Base-by-base conservation (phyloP, 169 alveolate genomes). In the Babesia divergens region DNA sequence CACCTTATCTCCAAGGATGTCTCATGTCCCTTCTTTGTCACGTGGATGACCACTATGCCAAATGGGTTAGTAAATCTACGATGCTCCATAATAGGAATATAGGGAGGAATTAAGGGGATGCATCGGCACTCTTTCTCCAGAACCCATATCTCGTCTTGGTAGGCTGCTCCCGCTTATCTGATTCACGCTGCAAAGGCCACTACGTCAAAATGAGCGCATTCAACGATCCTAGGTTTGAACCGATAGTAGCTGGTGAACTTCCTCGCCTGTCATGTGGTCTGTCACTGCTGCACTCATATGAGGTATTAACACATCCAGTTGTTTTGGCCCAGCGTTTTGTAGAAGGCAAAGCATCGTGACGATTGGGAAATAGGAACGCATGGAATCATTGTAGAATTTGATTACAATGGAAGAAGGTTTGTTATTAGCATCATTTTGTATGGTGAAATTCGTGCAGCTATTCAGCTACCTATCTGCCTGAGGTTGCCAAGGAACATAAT, bases 311-410 rank as follows among this genome's bases (percentile, higher is more conserved):
- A 0, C n/a, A 13, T 47, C 16, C 16, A 3, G 4, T 24, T 2
- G 11, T 32, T 35, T 32, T 14, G 32, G 40, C 14, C 59, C 34
- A 56, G 55, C 52, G 35, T 46, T 32, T 37, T 38, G 62, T 65
- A 85, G 84, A 40, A 62, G n/a, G 79, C 86, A 34, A 55, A 58
- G 16, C 79, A 75, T 69, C 79, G 67, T 13, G 43, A 56, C 26
- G 91, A 85, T 52, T 85, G 91, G 91, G 81, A 38, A 9, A 53
- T 85, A 24, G 91, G 91, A 8, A 85, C 59, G 35, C 91, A 85
- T 65, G 91, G 91, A 4, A 47, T 85, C 18, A 52, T 52, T 32
- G 50, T 85, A 9, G 56, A 51, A 37, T 85, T 85, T 37, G 79
- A 64, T 5, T 18, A 38, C 1, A 62, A 81, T 13, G 71, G 74